Percentiles rank a stretch among this genome's conserved stretches.
These are phyloP conservation scores for Ballota nigra DNA, from an alignment of 257 asterid species.

Conservation along the genomic window DNA sequence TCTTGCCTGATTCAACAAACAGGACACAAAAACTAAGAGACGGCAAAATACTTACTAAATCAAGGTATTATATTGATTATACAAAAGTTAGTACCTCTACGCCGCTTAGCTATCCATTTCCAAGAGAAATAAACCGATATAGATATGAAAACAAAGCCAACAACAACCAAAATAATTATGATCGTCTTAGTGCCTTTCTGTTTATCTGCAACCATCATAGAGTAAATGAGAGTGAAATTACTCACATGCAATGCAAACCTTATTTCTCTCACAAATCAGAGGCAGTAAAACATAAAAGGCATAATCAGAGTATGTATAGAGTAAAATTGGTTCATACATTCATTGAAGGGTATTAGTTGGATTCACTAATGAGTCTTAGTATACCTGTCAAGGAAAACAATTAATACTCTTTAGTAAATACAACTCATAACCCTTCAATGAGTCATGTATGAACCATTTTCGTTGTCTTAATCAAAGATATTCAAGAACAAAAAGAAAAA, in stretches of 20 bases:
- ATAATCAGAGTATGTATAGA: no score
- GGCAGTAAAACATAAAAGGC: no score
- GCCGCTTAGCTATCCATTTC: slow-evolving; percentile 38
- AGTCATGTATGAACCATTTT: no score
- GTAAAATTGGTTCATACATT: no score
- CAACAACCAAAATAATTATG: slow-evolving; percentile 24
- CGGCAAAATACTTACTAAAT: background rate
- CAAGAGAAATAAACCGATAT: slow-evolving; percentile 29
- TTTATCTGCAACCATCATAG: slow-evolving; percentile 36
- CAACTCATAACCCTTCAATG: no score
- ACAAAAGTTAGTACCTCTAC: slow-evolving; percentile 39
- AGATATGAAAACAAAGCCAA: slow-evolving; percentile 20
- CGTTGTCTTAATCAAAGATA: background rate
- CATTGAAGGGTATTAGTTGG: no score
- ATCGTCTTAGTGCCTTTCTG: slow-evolving; percentile 25
- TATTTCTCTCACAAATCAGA: no score
- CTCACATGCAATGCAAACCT: background rate
- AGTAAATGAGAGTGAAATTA: no score
- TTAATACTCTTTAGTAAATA: no score
- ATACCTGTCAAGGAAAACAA: no score
- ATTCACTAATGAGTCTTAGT: no score
- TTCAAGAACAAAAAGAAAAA: background rate
- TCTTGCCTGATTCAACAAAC: slow-evolving; percentile 28
- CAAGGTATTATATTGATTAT: background rate
- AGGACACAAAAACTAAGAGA: slow-evolving; percentile 4